These are phyloP conservation scores for Rhododendron griersonianum DNA, from an alignment of 148 eudicot genomes.

Conservation along the genomic window DNA sequence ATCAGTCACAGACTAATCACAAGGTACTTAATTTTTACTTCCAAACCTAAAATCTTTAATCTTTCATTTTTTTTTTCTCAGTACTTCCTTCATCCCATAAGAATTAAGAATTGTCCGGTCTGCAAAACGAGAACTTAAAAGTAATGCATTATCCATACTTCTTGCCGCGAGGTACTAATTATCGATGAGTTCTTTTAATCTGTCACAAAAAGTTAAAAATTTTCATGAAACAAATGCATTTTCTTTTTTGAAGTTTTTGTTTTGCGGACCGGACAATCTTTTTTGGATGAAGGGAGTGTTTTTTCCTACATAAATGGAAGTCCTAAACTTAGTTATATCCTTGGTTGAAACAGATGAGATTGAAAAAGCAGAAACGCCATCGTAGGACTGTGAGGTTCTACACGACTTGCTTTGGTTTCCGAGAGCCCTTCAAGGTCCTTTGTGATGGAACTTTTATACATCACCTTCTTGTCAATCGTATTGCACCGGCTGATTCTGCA, in stretches of 20 bases:
- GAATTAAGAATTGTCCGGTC: too few species aligned
- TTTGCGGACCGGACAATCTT: background rate
- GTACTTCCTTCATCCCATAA: too few species aligned
- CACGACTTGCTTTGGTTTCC: slow-evolving; percentile 75
- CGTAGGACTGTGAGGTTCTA: slow-evolving; percentile 58
- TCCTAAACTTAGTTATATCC: background rate
- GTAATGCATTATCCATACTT: too few species aligned
- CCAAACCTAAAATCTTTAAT: background rate
- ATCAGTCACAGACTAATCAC: background rate
- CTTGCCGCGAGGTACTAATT: too few species aligned
- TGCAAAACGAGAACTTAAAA: too few species aligned
- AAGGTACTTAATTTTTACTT: background rate
- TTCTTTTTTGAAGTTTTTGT: background rate
- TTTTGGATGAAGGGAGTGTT: background rate
- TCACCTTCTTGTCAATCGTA: slow-evolving; percentile 51
- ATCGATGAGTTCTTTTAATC: too few species aligned
- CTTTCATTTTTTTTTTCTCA: background rate
- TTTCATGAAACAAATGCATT: too few species aligned
- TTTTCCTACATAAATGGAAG: background rate
- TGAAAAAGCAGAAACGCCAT: slow-evolving; percentile 80
- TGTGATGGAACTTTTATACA: slow-evolving; percentile 90
- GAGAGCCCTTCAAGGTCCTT: slow-evolving; percentile 82
- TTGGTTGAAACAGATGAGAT: slow-evolving; percentile 43
- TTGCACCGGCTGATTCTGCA: slow-evolving; percentile 56
- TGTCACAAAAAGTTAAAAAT: too few species aligned